Evolutionary conservation across 163 green algal species (phyloP), one percentile per base, ranked within the genome.

Genomic region (Scenedesmus sp.): DNA sequence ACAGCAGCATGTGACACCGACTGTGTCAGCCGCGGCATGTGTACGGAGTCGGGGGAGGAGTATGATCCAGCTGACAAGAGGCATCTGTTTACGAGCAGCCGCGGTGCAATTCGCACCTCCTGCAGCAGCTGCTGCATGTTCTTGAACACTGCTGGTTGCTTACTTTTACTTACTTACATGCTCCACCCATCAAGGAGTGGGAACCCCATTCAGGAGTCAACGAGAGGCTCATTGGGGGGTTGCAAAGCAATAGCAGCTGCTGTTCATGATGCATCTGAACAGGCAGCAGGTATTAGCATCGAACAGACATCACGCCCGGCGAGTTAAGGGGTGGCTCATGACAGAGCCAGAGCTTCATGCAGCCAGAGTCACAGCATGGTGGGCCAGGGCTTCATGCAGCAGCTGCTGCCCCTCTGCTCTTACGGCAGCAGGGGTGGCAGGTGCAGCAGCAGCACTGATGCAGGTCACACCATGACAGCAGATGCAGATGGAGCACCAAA

Each of bases 51-150:
- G 46, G 6, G 46, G 46, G 46, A 53, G 7, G 7, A 53, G 46
- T 53, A 10, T 10, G 46, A 10, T 94, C 94, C 90, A 94, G n/a
- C n/a, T n/a, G n/a, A n/a, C n/a, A n/a, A n/a, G n/a, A n/a, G n/a
- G n/a, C n/a, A n/a, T n/a, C n/a, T 83, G 82, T 94, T 89, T 78
- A 76, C 53, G 33, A 90, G 68, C 1, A 73, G 56, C 44, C 59
- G 40, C 1, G 84, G 65, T 16, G 72, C 84, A 6, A 65, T 83
- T 37, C 89, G 43, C 26, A 73, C n/a, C 22, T 65, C 65, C 16
- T 89, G 43, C 51, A 92, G 51, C 33, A 72, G 83, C n/a, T 59
- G 42, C 81, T 89, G 68, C 85, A 79, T 37, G 13, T 46, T 33
- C 26, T 26, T 24, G 0, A 78, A 10, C 61, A 88, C 90, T 88